Evolutionary conservation across 768 basidiomycete species (phyloP).

Genomic region (Podaxis sp.): DNA sequence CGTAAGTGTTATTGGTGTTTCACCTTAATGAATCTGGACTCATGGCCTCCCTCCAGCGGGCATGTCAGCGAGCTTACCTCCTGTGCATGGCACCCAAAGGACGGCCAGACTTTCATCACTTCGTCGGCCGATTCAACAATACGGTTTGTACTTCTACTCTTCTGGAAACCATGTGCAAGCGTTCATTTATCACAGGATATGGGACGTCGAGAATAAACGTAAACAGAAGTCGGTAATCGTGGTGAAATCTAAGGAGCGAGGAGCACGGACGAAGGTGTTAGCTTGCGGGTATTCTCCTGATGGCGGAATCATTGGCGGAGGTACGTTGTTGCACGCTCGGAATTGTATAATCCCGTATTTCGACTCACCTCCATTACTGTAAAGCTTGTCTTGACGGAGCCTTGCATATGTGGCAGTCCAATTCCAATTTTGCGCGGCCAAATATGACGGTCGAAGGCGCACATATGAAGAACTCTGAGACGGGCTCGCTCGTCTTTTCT

Average conservation of each 20-base stretch:
- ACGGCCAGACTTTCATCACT: slow-evolving; percentile 82
- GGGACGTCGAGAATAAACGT: slow-evolving; percentile 88
- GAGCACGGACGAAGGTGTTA: slow-evolving; percentile 88
- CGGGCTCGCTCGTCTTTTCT: slow-evolving; percentile 83
- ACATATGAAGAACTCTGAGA: slow-evolving; percentile 82
- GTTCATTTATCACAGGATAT: slow-evolving; percentile 55
- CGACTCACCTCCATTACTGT: slow-evolving; percentile 15
- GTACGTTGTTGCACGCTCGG: slow-evolving; percentile 35
- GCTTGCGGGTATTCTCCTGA: slow-evolving; percentile 85
- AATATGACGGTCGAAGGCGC: slow-evolving; percentile 83
- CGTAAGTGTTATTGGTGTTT: slow-evolving; percentile 46
- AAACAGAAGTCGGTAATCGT: slow-evolving; percentile 97
- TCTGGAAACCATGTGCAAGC: not conserved
- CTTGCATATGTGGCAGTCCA: slow-evolving; percentile 89
- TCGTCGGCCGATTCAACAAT: slow-evolving; percentile 95
- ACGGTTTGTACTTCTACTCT: slow-evolving; percentile 41
- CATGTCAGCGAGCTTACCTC: slow-evolving; percentile 89
- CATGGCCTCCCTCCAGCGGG: slow-evolving; percentile 48
- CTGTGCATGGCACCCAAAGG: slow-evolving; percentile 93
- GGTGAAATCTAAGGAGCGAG: slow-evolving; percentile 93
- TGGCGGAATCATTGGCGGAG: slow-evolving; percentile 85
- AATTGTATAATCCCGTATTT: slow-evolving; percentile 9
- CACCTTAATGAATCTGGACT: not conserved
- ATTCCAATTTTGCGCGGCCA: slow-evolving; percentile 90
- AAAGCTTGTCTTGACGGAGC: slow-evolving; percentile 89